Evolutionary conservation across 2,329 filamentous ascomycete species (phyloP).

Genomic region (Alternaria triticimaculans): DNA sequence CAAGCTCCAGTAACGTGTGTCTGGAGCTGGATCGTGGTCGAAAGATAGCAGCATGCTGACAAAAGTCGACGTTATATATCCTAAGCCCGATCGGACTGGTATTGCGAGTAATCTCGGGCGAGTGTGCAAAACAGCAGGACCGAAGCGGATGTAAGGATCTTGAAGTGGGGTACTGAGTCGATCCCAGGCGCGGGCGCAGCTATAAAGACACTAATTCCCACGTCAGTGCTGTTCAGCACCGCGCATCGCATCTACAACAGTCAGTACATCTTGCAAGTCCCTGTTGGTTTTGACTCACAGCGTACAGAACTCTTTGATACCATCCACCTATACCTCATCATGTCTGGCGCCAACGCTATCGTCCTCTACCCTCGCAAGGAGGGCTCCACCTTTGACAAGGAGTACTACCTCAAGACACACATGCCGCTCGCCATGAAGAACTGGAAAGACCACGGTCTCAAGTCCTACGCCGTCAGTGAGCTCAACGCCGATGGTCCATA

Average conservation of each 20-base stretch:
- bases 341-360: slow-evolving; percentile 23
- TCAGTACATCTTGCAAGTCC: not conserved
- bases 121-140: not conserved
- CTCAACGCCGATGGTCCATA: slow-evolving; percentile 32
- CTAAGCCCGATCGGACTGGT: not conserved
- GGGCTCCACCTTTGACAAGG: slow-evolving; percentile 54
- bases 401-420: slow-evolving; percentile 58
- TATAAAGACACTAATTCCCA: slow-evolving; percentile 14
- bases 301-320: not conserved
- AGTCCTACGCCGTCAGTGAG: slow-evolving; percentile 30
- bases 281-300: not conserved
- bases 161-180: slow-evolving; percentile 21
- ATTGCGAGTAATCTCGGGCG: not conserved
- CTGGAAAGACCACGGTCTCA: slow-evolving; percentile 53
- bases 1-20: not conserved
- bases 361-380: slow-evolving; percentile 53
- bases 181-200: not conserved
- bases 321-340: slow-evolving; percentile 8
- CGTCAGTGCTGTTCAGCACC: not conserved
- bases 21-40: not conserved
- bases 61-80: not conserved
- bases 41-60: not conserved
- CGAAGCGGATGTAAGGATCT: slow-evolving; percentile 16
- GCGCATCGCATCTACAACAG: not conserved
- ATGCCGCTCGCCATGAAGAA: slow-evolving; percentile 53